Conservation (phyloP, 1,284 basidiomycete genomes). For the Tranzscheliella williamsii region DNA sequence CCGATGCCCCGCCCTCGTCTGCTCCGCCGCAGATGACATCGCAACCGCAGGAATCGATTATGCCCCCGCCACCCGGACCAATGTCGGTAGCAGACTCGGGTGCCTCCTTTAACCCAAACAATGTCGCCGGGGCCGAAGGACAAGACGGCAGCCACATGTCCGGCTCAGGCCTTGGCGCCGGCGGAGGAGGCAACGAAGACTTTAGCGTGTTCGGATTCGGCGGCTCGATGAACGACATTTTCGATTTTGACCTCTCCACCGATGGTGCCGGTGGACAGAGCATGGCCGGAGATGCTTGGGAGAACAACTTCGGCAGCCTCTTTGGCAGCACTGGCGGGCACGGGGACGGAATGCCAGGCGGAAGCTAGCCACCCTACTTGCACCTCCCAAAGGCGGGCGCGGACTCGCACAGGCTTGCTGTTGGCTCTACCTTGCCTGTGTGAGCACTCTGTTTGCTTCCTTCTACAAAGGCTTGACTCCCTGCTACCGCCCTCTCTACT, state of each 20-base stretch:
- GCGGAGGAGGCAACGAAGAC: slow-evolving; percentile 34
- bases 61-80: slow-evolving; percentile 28
- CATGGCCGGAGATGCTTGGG: slow-evolving; percentile 36
- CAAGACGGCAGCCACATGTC: background rate
- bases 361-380: too few species aligned
- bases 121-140: slow-evolving; percentile 6
- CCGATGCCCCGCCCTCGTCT: background rate
- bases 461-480: too few species aligned
- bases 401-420: too few species aligned
- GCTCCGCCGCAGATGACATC: slow-evolving; percentile 10
- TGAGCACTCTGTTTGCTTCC: too few species aligned
- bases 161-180: background rate
- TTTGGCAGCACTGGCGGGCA: slow-evolving; percentile 30
- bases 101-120: slow-evolving; percentile 5
- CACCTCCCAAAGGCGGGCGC: too few species aligned
- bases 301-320: slow-evolving; percentile 42
- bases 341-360: slow-evolving; percentile 13
- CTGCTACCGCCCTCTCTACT: too few species aligned
- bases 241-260: slow-evolving; percentile 53
- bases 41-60: slow-evolving; percentile 20
- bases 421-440: too few species aligned
- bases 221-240: slow-evolving; percentile 53
- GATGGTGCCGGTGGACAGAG: slow-evolving; percentile 21
- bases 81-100: slow-evolving; percentile 1
- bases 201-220: slow-evolving; percentile 54